A percentile compares a stretch with the other conserved stretches of the same genome.
Conservation (phyloP, 2,329 filamentous ascomycete species). For the Blastomyces percursus region DNA sequence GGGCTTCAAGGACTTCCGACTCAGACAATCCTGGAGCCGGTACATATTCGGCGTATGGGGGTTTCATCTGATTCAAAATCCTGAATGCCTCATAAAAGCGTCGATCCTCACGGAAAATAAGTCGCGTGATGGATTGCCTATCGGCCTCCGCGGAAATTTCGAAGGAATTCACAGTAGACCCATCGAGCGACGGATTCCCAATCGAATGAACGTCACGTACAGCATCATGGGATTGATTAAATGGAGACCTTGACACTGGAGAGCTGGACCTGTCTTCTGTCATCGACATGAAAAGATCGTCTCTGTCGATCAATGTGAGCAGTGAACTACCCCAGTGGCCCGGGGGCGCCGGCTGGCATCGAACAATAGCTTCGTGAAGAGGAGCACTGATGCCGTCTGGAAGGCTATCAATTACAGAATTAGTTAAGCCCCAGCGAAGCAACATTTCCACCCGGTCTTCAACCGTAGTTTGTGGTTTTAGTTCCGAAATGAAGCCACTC, state of each 20-base stretch:
- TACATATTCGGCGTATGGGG: conserved; percentile 66
- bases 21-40: conserved; percentile 70
- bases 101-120: conserved; percentile 85
- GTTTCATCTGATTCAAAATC: conserved; percentile 73
- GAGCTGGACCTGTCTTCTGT: conserved; percentile 34
- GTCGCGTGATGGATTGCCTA: conserved; percentile 66
- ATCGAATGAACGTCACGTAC: conserved; percentile 68
- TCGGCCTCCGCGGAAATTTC: conserved; percentile 77
- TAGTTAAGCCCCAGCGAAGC: conserved; percentile 53
- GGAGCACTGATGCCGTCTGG: conserved; percentile 75
- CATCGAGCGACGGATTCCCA: conserved; percentile 44
- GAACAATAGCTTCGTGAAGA: conserved; percentile 71
- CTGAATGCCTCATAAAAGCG: conserved; percentile 75
- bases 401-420: conserved; percentile 62
- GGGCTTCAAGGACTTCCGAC: conserved; percentile 76
- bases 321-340: conserved; percentile 61
- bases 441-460: conserved; percentile 63
- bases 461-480: conserved; percentile 40
- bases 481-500: conserved; percentile 52
- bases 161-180: conserved; percentile 45
- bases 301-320: conserved; percentile 64
- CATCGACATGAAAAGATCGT: conserved; percentile 64
- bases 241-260: conserved; percentile 25
- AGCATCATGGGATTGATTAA: conserved; percentile 51
- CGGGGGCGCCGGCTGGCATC: conserved; percentile 73